Base-by-base conservation (phyloP, 2,329 filamentous ascomycete genomes). In the Penicillium hordei region DNA sequence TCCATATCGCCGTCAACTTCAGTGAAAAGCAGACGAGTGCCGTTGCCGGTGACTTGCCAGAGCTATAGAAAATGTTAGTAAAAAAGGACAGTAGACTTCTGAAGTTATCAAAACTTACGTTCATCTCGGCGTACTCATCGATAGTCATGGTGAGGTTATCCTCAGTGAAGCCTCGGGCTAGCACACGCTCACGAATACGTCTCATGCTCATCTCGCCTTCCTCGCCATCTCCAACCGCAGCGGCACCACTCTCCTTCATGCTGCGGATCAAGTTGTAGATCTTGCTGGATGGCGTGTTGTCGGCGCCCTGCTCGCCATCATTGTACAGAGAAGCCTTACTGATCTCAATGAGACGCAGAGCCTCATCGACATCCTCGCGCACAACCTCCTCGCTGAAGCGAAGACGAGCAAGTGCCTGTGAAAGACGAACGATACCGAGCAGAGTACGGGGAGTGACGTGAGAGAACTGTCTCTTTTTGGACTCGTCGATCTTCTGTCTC, bases 141-240 rank as follows among this genome's bases (percentile, higher is more conserved):
- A 99, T 82, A 21, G 93, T 89, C 65, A 85, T 84, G 70, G 90
- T 83, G 79, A 96, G 92, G 76, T 99, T 93, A 75, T 97, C 91
- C 64, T 92, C 89, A 0, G 93, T 99, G 76, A 97, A 99, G 3
- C 94, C 94, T 83, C 96, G 97, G 52, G 93, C 94, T 68, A 97
- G 83, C 31, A 99, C 92, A 64, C 94, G 81, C 76, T 97, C 93
- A 73, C 93, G 86, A 59, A 99, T 91, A 76, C 91, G 89, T 65
- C 89, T 85, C 80, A 99, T 84, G 75, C 89, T 94, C 68, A 99
- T 78, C 76, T 97, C 93, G 21, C 89, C 80, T 29, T 83, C 82
- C 52, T 81, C 79, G 34, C 90, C 91, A 46, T 91, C 87, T 42
- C 90, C 87, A 66, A 93, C 92, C 56, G 86, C 86, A 45, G 86